phyloP scores from a whole-genome alignment of 352 stramenopile genomes.

The Pythium coloratum region DNA sequence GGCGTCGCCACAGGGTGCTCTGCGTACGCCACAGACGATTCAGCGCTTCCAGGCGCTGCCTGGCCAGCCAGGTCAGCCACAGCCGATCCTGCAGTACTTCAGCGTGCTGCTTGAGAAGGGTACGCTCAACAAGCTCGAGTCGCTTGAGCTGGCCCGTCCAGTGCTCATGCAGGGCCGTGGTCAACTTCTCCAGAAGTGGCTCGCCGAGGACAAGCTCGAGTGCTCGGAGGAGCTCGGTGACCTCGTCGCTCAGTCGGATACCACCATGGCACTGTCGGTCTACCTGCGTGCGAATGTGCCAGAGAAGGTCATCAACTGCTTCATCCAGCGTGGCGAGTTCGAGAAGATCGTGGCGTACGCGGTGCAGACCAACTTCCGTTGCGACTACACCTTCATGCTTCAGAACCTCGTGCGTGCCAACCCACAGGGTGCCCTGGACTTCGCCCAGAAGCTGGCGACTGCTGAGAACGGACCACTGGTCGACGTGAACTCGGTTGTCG shows the following conservation, averaged over 20 bases:
- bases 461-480: constrained; percentile 94
- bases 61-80: constrained; percentile 93
- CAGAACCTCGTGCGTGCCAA: constrained; percentile 99
- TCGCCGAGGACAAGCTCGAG: constrained; percentile 99
- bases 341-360: constrained; percentile 98
- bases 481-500: constrained; percentile 98
- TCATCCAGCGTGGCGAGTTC: constrained; percentile 98
- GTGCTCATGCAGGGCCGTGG: constrained; percentile 97
- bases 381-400: constrained; percentile 99
- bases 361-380: constrained; percentile 96
- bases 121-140: constrained; percentile 99
- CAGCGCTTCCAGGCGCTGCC: constrained; percentile 98
- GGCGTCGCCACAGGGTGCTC: constrained; percentile 86
- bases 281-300: constrained; percentile 97
- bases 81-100: constrained; percentile 99
- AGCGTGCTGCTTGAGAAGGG: constrained; percentile 97
- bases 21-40: constrained; percentile 98
- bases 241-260: constrained; percentile 94
- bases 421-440: constrained; percentile 96
- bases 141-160: constrained; percentile 97
- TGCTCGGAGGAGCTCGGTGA: constrained; percentile 98
- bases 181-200: constrained; percentile 99
- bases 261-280: constrained; percentile 97
- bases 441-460: constrained; percentile 97
- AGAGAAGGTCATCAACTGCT: constrained; percentile 99